Evolutionary conservation across 345 rosid species (phyloP).

Genomic region (Bruguiera parviflora): DNA sequence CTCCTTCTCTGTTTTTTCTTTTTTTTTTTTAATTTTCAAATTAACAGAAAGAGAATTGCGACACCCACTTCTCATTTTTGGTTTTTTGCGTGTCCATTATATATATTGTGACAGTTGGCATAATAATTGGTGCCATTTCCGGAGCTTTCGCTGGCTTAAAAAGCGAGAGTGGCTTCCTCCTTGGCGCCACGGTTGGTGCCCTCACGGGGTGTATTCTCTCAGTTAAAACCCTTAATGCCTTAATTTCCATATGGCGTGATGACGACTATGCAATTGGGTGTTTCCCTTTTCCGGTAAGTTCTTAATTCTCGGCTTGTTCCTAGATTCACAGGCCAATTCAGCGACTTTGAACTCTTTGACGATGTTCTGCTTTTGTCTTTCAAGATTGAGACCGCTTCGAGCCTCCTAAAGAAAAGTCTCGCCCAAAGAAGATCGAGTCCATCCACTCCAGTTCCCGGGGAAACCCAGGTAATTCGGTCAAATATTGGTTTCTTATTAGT

Average conservation of each 20-base stretch:
- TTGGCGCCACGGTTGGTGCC: conserved; percentile 31
- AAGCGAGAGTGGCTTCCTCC: conserved; percentile 23
- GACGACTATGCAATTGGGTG: conserved; percentile 13
- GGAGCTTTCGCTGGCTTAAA: conserved; percentile 32
- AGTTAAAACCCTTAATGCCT: conserved; percentile 10
- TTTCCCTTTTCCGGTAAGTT: conserved; percentile 23
- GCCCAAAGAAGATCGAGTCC: neutral
- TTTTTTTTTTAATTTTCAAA: neutral
- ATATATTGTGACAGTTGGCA: conserved; percentile 25
- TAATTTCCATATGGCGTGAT: conserved; percentile 11
- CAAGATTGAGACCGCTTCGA: conserved; percentile 2
- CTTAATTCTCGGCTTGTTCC: neutral
- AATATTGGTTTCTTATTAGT: neutral
- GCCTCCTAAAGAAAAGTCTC: conserved; percentile 1
- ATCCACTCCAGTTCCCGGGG: neutral
- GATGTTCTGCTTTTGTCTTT: neutral
- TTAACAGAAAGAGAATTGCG: too few species aligned
- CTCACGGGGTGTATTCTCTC: conserved; percentile 24
- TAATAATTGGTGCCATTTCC: conserved; percentile 20
- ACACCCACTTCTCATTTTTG: neutral
- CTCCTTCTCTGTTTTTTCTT: neutral
- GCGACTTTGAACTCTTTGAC: too few species aligned
- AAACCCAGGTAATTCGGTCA: conserved; percentile 3
- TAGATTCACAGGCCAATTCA: neutral
- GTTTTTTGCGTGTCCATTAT: neutral